These are phyloP conservation scores for Lachnellula subtilissima DNA, from an alignment of 2,329 filamentous ascomycete genomes.

Conservation along the genomic window DNA sequence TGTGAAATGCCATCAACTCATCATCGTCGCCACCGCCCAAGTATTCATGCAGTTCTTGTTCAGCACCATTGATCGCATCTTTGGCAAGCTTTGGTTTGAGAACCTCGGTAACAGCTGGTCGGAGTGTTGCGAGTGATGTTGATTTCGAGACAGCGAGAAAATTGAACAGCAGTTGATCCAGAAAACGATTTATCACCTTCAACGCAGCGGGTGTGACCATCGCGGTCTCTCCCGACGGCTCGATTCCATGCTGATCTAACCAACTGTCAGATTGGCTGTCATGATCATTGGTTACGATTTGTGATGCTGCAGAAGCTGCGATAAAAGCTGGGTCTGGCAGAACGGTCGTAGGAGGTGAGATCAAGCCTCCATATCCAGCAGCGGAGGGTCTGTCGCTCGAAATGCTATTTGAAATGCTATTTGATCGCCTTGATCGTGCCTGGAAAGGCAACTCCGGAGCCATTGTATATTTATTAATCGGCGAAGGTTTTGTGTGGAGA, in stretches of 20 bases:
- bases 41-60: constrained; percentile 84
- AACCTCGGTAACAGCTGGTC: constrained; percentile 79
- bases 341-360: constrained; percentile 62
- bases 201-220: constrained; percentile 70
- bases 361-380: constrained; percentile 51
- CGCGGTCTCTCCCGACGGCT: constrained; percentile 62
- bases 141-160: constrained; percentile 78
- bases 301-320: constrained; percentile 78
- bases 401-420: constrained; percentile 61
- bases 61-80: constrained; percentile 75
- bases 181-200: constrained; percentile 78
- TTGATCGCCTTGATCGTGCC: constrained; percentile 28
- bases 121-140: constrained; percentile 67
- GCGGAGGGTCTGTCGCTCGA: constrained; percentile 67
- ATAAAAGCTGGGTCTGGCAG: constrained; percentile 83
- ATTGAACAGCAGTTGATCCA: constrained; percentile 89
- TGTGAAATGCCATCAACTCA: constrained; percentile 54
- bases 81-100: constrained; percentile 84
- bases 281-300: constrained; percentile 86
- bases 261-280: constrained; percentile 67
- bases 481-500: constrained; percentile 1
- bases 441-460: constrained; percentile 18
- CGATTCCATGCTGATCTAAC: constrained; percentile 63
- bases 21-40: constrained; percentile 76
- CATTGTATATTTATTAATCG: constrained; percentile 10